phyloP scores from a whole-genome alignment of 352 stramenopile species.

The Pythium scleroteichum region DNA sequence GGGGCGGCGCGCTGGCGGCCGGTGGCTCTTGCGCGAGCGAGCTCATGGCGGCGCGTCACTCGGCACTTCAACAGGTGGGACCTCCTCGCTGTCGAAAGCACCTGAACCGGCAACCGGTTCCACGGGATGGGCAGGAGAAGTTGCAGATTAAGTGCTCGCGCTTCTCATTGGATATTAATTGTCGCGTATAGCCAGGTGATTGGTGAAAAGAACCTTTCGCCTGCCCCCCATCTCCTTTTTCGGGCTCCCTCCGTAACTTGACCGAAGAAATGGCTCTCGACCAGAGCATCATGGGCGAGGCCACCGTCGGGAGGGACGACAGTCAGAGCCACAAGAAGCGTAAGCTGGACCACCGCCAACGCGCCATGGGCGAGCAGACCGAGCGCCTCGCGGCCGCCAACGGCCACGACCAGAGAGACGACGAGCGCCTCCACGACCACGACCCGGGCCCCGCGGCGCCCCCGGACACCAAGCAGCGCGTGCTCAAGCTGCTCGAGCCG shows the following conservation, averaged over 20 bases:
- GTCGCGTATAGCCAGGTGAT: background rate
- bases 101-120: background rate
- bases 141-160: background rate
- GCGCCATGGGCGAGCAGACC: constrained; percentile 30
- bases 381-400: constrained; percentile 14
- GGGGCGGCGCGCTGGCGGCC: constrained; percentile 1
- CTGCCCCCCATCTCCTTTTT: constrained; percentile 29
- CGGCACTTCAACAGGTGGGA: background rate
- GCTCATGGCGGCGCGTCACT: background rate
- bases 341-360: constrained; percentile 18
- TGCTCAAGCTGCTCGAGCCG: constrained; percentile 44
- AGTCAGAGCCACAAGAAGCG: constrained; percentile 39
- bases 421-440: background rate
- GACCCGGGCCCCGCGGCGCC: background rate
- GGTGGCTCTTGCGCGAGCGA: background rate
- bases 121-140: background rate
- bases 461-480: constrained; percentile 20
- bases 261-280: constrained; percentile 20
- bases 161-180: background rate
- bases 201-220: constrained; percentile 13
- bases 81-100: too few relatives aligned
- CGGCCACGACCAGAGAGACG: constrained; percentile 1
- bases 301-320: constrained; percentile 9
- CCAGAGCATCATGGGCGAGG: constrained; percentile 26
- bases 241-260: background rate